Conservation (phyloP, 176 grass and related monocot species). For the Oryza coarctata region DNA sequence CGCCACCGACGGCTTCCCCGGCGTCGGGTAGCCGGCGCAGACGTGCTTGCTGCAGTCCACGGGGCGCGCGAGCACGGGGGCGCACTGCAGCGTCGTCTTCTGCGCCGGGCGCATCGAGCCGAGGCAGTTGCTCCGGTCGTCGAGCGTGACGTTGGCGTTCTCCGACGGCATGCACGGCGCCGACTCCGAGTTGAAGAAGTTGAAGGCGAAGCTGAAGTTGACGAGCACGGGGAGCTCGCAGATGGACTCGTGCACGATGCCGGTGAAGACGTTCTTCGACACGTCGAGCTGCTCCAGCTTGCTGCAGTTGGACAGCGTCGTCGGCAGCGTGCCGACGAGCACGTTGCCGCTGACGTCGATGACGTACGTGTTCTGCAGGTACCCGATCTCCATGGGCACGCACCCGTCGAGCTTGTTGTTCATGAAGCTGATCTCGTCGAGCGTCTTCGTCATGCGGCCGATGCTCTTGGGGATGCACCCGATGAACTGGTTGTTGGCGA, state of each 20-base stretch:
- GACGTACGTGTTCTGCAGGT: slow-evolving; percentile 11
- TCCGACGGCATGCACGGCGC: slow-evolving; percentile 35
- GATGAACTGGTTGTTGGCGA: slow-evolving; percentile 41
- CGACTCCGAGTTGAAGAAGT: slow-evolving; percentile 62
- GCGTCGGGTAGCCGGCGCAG: neutral
- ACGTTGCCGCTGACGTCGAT: slow-evolving; percentile 37
- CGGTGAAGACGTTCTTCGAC: slow-evolving; percentile 36
- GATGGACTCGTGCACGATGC: slow-evolving; percentile 42
- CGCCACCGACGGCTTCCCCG: neutral
- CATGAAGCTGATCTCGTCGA: slow-evolving; percentile 44
- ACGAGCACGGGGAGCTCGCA: slow-evolving; percentile 48
- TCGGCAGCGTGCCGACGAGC: slow-evolving; percentile 22
- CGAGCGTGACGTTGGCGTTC: neutral
- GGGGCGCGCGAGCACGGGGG: slow-evolving; percentile 40
- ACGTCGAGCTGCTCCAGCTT: slow-evolving; percentile 45
- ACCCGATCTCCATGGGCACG: slow-evolving; percentile 44
- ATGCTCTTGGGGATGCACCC: slow-evolving; percentile 50
- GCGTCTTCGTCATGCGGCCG: slow-evolving; percentile 31
- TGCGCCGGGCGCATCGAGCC: slow-evolving; percentile 28
- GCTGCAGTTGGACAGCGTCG: neutral
- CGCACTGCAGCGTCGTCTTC: slow-evolving; percentile 52
- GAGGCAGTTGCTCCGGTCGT: slow-evolving; percentile 48
- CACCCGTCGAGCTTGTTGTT: slow-evolving; percentile 50
- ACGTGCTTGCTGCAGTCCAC: slow-evolving; percentile 50
- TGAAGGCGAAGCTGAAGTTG: slow-evolving; percentile 68